These are phyloP conservation scores for Amanita pseudoporphyria DNA, from an alignment of 768 basidiomycete genomes.

Conservation along the genomic window DNA sequence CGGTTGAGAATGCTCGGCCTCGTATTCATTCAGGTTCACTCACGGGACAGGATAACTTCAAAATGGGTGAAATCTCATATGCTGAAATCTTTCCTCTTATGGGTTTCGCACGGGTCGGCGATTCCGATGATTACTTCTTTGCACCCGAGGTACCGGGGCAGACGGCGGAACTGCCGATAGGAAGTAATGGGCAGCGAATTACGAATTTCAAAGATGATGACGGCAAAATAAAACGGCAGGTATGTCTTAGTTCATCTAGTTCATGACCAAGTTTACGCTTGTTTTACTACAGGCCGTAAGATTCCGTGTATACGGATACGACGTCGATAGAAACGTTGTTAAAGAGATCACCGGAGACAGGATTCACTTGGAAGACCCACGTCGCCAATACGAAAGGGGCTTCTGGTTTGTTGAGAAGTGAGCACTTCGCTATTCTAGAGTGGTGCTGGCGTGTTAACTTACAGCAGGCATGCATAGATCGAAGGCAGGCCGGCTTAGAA, in stretches of 20 bases:
- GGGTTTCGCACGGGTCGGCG: constrained; percentile 24
- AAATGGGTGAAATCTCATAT: background rate
- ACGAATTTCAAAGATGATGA: constrained; percentile 14
- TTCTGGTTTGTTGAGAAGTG: constrained; percentile 12
- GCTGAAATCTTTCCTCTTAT: constrained; percentile 25
- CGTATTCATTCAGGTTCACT: no score
- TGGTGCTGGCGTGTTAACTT: no score
- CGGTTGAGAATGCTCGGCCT: no score
- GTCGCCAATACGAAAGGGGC: constrained; percentile 25
- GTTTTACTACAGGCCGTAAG: constrained; percentile 17
- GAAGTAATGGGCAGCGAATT: background rate
- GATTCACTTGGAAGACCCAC: constrained; percentile 20
- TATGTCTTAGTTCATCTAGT: constrained; percentile 5
- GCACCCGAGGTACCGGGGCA: constrained; percentile 21
- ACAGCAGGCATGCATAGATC: no score
- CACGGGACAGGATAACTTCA: no score
- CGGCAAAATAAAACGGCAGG: constrained; percentile 20
- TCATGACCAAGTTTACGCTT: background rate
- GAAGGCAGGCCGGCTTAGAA: no score
- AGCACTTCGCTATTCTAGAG: background rate
- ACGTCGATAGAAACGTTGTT: constrained; percentile 15
- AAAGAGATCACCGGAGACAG: constrained; percentile 18
- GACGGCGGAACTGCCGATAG: constrained; percentile 12
- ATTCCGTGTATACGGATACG: constrained; percentile 24
- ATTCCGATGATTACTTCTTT: constrained; percentile 17